phyloP scores from a whole-genome alignment of 1,284 basidiomycete species.

The Gastroboletus turbinatus region DNA sequence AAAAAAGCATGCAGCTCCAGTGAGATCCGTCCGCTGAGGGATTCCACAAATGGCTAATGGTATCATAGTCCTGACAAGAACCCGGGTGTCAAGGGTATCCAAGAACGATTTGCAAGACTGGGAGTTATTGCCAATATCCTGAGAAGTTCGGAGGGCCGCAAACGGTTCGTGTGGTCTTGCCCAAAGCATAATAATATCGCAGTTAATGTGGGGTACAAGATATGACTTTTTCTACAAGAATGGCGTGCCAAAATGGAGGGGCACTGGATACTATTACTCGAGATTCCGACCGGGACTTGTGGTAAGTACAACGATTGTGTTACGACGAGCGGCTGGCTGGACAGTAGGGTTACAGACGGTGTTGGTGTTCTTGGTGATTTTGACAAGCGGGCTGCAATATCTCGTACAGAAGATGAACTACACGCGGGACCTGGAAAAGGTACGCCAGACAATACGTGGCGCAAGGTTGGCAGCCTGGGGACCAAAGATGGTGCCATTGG shows the following conservation, averaged over 20 bases:
- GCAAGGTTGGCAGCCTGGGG: constrained; percentile 79
- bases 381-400: constrained; percentile 80
- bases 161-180: constrained; percentile 54
- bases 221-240: constrained; percentile 93
- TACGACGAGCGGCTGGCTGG: neutral
- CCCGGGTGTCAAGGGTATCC: constrained; percentile 73
- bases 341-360: constrained; percentile 45
- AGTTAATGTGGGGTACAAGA: constrained; percentile 37
- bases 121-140: constrained; percentile 86
- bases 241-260: constrained; percentile 87
- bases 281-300: constrained; percentile 89
- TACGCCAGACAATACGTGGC: constrained; percentile 62
- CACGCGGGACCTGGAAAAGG: constrained; percentile 65
- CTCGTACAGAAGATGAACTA: constrained; percentile 78
- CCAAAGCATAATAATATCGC: neutral
- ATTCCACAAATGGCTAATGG: constrained; percentile 11
- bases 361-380: constrained; percentile 66
- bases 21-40: constrained; percentile 39
- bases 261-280: constrained; percentile 88
- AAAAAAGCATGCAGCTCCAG: constrained; percentile 86
- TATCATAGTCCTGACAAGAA: constrained; percentile 86
- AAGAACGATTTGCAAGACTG: constrained; percentile 85
- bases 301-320: constrained; percentile 40
- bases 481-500: constrained; percentile 57
- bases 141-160: constrained; percentile 70